Evolutionary conservation across 2,329 filamentous ascomycete species (phyloP).

Genomic region (Endothia cerciana): DNA sequence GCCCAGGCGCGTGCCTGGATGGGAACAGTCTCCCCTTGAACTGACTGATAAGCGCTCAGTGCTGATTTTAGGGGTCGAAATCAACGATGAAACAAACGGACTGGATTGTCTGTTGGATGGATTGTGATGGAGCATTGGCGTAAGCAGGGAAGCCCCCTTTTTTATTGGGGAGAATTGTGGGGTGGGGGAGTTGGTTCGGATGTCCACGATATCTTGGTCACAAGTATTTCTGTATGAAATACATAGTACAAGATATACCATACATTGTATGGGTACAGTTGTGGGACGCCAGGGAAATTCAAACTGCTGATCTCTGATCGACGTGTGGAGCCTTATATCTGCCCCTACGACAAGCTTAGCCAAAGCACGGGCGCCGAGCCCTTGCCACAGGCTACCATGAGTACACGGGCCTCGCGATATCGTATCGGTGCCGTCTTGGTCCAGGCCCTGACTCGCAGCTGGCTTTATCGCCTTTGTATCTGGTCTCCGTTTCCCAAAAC

Average conservation of each 20-base stretch:
- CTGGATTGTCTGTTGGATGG: no score
- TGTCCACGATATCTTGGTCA: not conserved
- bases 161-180: no score
- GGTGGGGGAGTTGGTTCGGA: no score
- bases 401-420: not conserved
- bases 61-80: no score
- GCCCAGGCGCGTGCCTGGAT: no score
- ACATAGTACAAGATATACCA: not conserved
- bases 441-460: not conserved
- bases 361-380: not conserved
- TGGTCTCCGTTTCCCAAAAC: not conserved
- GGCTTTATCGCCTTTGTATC: not conserved
- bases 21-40: no score
- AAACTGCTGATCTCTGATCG: slow-evolving; percentile 7
- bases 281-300: slow-evolving; percentile 3
- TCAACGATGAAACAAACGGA: no score
- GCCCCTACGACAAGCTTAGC: not conserved
- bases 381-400: not conserved
- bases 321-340: not conserved
- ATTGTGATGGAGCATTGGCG: no score
- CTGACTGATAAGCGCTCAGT: no score
- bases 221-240: not conserved
- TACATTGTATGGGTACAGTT: not conserved
- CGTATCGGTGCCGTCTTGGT: not conserved
- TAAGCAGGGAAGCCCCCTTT: no score